These are phyloP conservation scores for Xanthoconium stramineum DNA, from an alignment of 768 basidiomycete species.

Conservation along the genomic window DNA sequence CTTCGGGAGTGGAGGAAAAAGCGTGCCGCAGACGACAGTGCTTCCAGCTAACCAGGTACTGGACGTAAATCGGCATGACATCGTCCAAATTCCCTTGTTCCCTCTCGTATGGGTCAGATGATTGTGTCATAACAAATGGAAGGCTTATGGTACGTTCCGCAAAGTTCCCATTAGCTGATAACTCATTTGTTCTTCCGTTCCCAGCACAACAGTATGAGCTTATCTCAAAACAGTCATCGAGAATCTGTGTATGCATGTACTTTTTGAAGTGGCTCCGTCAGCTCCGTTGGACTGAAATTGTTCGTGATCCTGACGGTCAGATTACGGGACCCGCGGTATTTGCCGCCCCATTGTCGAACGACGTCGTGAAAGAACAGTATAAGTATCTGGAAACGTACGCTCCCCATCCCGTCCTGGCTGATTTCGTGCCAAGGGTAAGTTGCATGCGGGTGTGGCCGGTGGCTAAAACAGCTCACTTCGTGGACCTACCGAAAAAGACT, in stretches of 20 bases:
- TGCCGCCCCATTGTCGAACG: constrained; percentile 1
- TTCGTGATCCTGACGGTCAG: no score
- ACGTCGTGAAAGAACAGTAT: neutral
- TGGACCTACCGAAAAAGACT: neutral
- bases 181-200: neutral
- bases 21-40: constrained; percentile 24
- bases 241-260: neutral
- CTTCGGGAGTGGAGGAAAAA: constrained; percentile 65
- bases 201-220: neutral
- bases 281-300: neutral
- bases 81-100: neutral
- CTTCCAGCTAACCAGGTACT: constrained; percentile 5
- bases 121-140: neutral
- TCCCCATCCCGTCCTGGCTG: neutral
- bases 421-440: neutral
- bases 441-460: constrained; percentile 6
- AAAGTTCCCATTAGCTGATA: neutral
- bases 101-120: neutral
- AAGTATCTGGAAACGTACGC: neutral
- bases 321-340: no score
- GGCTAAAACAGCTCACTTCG: constrained; percentile 19
- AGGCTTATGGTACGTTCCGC: constrained; percentile 6
- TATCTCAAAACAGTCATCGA: constrained; percentile 10
- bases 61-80: neutral
- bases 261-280: neutral